Evolutionary conservation across 108 stramenopile genomes (phyloP).

Genomic region (Skeletonema tropicum): DNA sequence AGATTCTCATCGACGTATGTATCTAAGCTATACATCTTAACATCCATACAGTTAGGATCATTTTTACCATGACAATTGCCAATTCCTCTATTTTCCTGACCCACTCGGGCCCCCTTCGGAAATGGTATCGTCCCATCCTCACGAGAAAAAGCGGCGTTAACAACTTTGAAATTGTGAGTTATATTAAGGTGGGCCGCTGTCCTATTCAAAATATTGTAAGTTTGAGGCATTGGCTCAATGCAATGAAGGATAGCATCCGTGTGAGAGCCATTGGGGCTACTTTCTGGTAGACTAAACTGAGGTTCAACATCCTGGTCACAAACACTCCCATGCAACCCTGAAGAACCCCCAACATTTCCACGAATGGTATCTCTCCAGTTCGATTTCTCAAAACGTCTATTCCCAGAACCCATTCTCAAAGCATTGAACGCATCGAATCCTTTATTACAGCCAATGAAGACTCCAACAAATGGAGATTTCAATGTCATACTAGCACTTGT

Average conservation of each 20-base stretch:
- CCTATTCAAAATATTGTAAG: slow-evolving; percentile 7
- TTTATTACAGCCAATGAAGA: slow-evolving; percentile 77
- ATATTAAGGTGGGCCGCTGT: slow-evolving; percentile 19
- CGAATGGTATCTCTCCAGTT: slow-evolving; percentile 46
- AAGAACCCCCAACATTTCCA: slow-evolving; percentile 11
- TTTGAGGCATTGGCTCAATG: slow-evolving; percentile 68
- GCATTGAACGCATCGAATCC: slow-evolving; percentile 69
- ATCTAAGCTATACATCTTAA: slow-evolving; percentile 42
- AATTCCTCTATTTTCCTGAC: slow-evolving; percentile 37
- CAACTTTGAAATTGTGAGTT: slow-evolving; percentile 35
- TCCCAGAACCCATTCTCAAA: slow-evolving; percentile 57
- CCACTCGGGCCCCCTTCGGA: slow-evolving; percentile 28
- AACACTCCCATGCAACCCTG: slow-evolving; percentile 1
- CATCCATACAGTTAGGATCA: slow-evolving; percentile 25
- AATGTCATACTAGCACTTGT: slow-evolving; percentile 4
- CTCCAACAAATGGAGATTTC: slow-evolving; percentile 14
- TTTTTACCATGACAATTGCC: slow-evolving; percentile 24
- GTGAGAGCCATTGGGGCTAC: no score
- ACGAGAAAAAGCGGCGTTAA: slow-evolving; percentile 50
- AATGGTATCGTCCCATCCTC: slow-evolving; percentile 30
- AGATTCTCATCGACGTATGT: slow-evolving; percentile 18
- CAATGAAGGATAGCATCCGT: slow-evolving; percentile 31
- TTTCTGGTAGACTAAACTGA: slow-evolving; percentile 15
- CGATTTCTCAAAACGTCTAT: slow-evolving; percentile 35
- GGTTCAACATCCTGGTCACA: slow-evolving; percentile 30